Conservation (phyloP, 352 stramenopile genomes). For the Elongisporangium anandrum region DNA sequence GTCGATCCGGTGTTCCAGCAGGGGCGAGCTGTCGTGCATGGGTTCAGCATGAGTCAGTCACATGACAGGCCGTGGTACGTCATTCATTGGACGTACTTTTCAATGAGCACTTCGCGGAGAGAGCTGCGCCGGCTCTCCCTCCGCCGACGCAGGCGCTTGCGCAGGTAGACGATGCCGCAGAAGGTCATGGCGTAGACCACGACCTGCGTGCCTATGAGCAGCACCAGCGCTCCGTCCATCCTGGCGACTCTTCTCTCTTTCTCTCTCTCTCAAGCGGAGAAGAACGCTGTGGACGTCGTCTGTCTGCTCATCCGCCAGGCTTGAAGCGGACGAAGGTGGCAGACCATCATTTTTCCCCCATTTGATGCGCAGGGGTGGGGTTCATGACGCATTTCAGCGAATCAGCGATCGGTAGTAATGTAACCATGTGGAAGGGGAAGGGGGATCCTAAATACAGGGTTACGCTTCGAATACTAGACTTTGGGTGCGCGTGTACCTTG, state of each 20-base stretch:
- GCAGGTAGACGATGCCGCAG: constrained; percentile 26
- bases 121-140: constrained; percentile 7
- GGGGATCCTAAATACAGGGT: background rate
- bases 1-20: constrained; percentile 40
- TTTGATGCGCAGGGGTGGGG: background rate
- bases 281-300: background rate
- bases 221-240: constrained; percentile 20
- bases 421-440: background rate
- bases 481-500: too few relatives aligned
- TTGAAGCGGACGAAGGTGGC: background rate
- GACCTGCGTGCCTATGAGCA: constrained; percentile 32
- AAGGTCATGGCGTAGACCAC: constrained; percentile 24
- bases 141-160: constrained; percentile 6
- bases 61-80: background rate
- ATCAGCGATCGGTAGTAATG: background rate
- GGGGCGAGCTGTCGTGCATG: constrained; percentile 8
- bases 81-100: constrained; percentile 21
- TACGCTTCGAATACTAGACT: background rate
- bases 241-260: background rate
- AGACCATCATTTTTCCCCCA: background rate
- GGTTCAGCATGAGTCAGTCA: constrained; percentile 1
- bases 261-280: background rate
- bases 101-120: constrained; percentile 25
- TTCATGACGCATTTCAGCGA: background rate
- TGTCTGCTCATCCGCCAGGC: background rate